Evolutionary conservation across 768 basidiomycete genomes (phyloP), one percentile per base, ranked within the genome.

Genomic region (Boletus insuetus): DNA sequence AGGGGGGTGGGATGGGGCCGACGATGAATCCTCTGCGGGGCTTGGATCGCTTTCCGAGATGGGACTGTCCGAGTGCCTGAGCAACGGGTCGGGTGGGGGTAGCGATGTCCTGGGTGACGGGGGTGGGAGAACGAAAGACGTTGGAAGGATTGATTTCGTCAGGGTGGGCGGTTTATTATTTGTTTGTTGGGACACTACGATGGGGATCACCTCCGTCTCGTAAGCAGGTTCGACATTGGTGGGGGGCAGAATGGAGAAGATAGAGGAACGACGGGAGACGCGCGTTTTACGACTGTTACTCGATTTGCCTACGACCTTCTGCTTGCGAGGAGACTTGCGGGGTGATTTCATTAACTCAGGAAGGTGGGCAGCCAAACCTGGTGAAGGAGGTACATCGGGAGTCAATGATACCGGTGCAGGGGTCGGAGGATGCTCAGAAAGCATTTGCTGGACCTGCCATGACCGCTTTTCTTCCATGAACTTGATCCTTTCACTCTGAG

Each of bases 41-140:
- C 49, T 24, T 22, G 55, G 22, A 35, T 50, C 49, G 45, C n/a
- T 51, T 31, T 50, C 53, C 17, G 67, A 56, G 16, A 69, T 49
- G 44, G 65, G 60, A 46, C 56, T 58, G 10, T 63, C 58, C 20
- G 63, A 58, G 14, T 66, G 55, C 5, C 66, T 56, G 6, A 76
- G 64, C 42, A 75, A 71, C 3, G 77, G 71, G 19, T 79, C 75
- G 37, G 78, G 49, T 29, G 69, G 75, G 1, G 79, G 77, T 26
- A 89, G 68, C 2, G 85, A 82, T 2, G 89, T 80, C 20, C 79
- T 77, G 14, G 89, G 89, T 9, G 88, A 89, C 3, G 86, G 89
- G 2, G 89, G 89, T 14, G 90, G 90, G 4, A 92, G 79, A 2
- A 88, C 84, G 57, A 92, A 92, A 14, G 86, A 80, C 11, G 81